Base-by-base conservation (phyloP, 1,139 yeast species). In the Yamadazyma dendronema region DNA sequence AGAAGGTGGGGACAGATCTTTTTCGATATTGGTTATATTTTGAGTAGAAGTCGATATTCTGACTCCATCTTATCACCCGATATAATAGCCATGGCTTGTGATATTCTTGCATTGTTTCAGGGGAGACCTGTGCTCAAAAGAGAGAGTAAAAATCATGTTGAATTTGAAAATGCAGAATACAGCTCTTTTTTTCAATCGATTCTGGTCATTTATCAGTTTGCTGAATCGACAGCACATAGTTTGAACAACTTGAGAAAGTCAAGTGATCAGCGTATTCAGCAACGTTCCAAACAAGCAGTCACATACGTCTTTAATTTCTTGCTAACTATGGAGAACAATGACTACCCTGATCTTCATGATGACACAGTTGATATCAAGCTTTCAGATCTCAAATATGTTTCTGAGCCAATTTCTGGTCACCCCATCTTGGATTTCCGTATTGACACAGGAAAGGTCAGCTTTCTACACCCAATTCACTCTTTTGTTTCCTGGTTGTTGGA, bases 101-200 rank as follows among this genome's bases (percentile, higher is more conserved):
- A 80, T 53, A 76, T 82, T 36, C 59, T 84, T 36, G 70, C 75
- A 17, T 65, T 87, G 19, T 88, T 90, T 54, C 96, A 90, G 57
- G 94, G 95, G 3, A 74, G 81, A 36, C 85, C 95, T 1, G 83
- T 85, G 0, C 64, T 88, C 51, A 75, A 72, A 47, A 71, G 97
- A 44, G 96, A 88, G 53, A 77, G 79, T n/a, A 71, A 75, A 11
- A 81, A 79, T 41, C 98, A 92, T 57, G 88, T 92, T 10, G 97
- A 90, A 54, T 92, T 85, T 54, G 98, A 92, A 54, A 82, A 82
- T 32, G 88, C 87, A 15, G 89, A 85, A 37, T 90, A 92, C 70
- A 81, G 92, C 0, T 77, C 86, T 0, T 87, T 79, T 52, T 87
- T 87, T 59, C 86, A 85, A 46, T 81, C 89, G 23, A 79, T 84